Conservation (phyloP, 2,329 filamentous ascomycete species). For the Lecanicillium sp. region DNA sequence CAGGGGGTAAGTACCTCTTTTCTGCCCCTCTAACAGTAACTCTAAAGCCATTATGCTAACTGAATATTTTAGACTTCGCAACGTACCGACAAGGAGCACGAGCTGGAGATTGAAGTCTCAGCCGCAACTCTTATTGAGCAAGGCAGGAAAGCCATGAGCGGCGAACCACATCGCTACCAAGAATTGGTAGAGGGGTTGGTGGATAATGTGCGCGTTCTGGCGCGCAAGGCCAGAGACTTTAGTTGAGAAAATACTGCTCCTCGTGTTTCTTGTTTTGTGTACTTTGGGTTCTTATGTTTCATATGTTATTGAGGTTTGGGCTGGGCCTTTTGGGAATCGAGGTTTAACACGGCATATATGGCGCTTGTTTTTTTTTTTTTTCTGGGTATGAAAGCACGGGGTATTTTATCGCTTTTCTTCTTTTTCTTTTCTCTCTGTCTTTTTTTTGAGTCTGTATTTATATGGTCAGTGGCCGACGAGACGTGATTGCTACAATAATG, state of each 20-base stretch:
- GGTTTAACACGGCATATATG: slow-evolving; percentile 2
- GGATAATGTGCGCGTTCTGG: slow-evolving; percentile 60
- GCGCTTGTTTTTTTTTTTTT: slow-evolving; percentile 4
- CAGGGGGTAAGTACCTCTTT: slow-evolving; percentile 26
- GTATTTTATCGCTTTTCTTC: slow-evolving; percentile 1
- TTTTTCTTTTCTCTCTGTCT: slow-evolving; percentile 4
- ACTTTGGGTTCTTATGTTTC: background rate
- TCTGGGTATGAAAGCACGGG: background rate
- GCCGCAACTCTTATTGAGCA: slow-evolving; percentile 56
- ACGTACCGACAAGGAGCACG: slow-evolving; percentile 58
- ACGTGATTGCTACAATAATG: too few relatives aligned
- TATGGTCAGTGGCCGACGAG: too few relatives aligned
- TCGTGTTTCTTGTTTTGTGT: background rate
- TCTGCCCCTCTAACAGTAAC: background rate
- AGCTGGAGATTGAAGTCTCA: slow-evolving; percentile 73
- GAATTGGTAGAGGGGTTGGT: slow-evolving; percentile 65
- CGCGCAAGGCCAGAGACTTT: slow-evolving; percentile 32
- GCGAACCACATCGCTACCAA: slow-evolving; percentile 51
- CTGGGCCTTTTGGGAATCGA: background rate
- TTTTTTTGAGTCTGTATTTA: background rate
- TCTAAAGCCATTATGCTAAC: slow-evolving; percentile 5
- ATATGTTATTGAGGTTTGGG: background rate
- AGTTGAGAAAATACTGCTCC: too few relatives aligned
- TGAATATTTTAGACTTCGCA: slow-evolving; percentile 23
- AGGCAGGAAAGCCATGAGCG: slow-evolving; percentile 44